Evolutionary conservation across 2,329 filamentous ascomycete genomes (phyloP).

Genomic region (Penicillium sp.): DNA sequence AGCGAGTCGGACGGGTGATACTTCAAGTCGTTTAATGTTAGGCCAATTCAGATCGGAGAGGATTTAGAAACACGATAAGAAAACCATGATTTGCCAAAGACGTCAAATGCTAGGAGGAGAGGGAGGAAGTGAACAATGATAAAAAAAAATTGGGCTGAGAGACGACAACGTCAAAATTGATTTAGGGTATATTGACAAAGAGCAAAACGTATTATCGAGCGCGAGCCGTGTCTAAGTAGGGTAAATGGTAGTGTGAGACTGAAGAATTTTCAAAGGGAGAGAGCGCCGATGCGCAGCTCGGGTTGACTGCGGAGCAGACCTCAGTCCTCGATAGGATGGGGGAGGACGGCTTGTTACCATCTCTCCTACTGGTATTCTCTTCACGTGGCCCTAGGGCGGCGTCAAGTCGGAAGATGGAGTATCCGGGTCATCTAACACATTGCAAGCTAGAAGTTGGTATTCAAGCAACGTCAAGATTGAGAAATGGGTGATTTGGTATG

Average conservation of each 20-base stretch:
- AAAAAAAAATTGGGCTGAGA: not conserved
- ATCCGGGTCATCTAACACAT: not conserved
- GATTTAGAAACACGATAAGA: not conserved
- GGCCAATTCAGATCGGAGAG: not conserved
- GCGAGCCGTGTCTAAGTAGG: constrained; percentile 10
- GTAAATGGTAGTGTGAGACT: not conserved
- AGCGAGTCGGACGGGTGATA: not conserved
- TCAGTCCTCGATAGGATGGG: not conserved
- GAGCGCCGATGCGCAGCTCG: not conserved
- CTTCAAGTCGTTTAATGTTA: not conserved
- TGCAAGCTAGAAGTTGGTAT: not conserved
- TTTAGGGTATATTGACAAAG: constrained; percentile 22
- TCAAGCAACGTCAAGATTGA: not conserved
- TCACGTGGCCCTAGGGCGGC: too few species aligned
- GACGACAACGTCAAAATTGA: constrained; percentile 12
- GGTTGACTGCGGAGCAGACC: too few species aligned
- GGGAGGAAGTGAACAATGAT: not conserved
- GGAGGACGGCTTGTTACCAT: not conserved
- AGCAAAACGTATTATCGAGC: constrained; percentile 4
- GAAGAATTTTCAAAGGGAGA: not conserved
- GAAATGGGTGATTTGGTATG: not conserved
- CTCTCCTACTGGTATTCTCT: not conserved
- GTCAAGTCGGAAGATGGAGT: not conserved
- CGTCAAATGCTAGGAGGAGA: not conserved
- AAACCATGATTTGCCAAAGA: not conserved